Percentiles rank a stretch among this genome's conserved stretches.
Conservation (phyloP, 768 basidiomycete species). For the Pulveroboletus sp. region DNA sequence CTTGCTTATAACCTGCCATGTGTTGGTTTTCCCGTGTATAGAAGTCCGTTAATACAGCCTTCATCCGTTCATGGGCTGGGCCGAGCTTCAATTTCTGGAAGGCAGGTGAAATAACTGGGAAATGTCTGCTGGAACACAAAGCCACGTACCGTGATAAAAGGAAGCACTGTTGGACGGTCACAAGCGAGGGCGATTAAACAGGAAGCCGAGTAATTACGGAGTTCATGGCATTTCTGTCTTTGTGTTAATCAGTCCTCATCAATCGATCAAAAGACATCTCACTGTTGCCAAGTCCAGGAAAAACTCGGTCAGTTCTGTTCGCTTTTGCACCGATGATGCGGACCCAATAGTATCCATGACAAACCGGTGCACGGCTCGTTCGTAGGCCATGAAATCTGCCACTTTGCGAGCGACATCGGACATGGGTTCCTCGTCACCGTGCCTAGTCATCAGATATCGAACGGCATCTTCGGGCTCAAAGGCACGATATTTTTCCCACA, state of each 20-base stretch:
- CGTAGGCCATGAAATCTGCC: conserved; percentile 33
- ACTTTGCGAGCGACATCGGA: conserved; percentile 30
- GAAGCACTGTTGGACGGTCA: conserved; percentile 36
- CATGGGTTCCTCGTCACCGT: conserved; percentile 26
- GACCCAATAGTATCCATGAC: conserved; percentile 37
- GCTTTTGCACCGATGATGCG: conserved; percentile 19
- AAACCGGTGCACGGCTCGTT: conserved; percentile 39
- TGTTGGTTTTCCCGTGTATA: conserved; percentile 26
- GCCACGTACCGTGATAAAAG: conserved; percentile 23
- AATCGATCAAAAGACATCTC: conserved; percentile 2
- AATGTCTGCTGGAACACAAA: background rate
- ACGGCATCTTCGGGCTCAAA: conserved; percentile 46
- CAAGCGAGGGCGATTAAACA: conserved; percentile 42
- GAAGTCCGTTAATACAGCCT: conserved; percentile 15
- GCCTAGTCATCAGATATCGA: conserved; percentile 34
- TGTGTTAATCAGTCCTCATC: background rate
- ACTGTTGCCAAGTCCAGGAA: conserved; percentile 48
- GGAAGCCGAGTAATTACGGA: conserved; percentile 46
- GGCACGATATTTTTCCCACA: conserved; percentile 36
- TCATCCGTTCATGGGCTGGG: conserved; percentile 21
- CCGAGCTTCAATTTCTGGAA: conserved; percentile 26
- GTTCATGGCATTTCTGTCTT: conserved; percentile 40
- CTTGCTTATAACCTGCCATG: conserved; percentile 30
- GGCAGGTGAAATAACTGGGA: background rate
- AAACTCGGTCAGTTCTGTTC: conserved; percentile 34